Evolutionary conservation across 371 early-diverging fungal genomes (phyloP).

Genomic region (Mortierella sp.): DNA sequence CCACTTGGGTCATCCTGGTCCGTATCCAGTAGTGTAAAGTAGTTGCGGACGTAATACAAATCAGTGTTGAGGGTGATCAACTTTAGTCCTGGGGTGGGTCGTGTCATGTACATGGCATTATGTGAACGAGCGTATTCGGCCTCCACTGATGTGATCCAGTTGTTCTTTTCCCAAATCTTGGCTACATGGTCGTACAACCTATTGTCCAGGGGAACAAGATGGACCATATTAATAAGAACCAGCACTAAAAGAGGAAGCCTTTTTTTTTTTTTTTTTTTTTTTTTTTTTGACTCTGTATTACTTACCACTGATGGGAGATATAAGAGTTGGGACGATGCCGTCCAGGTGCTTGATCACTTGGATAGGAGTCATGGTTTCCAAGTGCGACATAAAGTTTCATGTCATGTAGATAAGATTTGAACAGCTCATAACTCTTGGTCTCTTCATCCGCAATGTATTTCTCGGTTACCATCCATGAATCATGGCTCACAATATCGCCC

Average conservation of each 20-base stretch:
- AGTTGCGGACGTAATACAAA: conserved; percentile 68
- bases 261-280: not conserved
- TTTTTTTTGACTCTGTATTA: not conserved
- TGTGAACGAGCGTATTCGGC: conserved; percentile 48
- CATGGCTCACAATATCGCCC: conserved; percentile 70
- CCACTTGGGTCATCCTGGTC: conserved; percentile 62
- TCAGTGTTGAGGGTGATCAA: conserved; percentile 72
- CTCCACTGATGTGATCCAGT: conserved; percentile 59
- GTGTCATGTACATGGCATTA: conserved; percentile 63
- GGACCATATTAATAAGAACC: too few relatives aligned
- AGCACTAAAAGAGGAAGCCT: too few relatives aligned
- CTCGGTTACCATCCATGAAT: conserved; percentile 60
- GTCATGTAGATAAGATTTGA: conserved; percentile 60
- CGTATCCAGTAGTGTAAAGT: conserved; percentile 44
- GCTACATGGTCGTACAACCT: conserved; percentile 64
- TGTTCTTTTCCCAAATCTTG: conserved; percentile 59
- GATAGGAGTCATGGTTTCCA: conserved; percentile 67
- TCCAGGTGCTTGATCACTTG: conserved; percentile 46
- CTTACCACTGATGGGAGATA: conserved; percentile 45
- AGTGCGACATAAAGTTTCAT: conserved; percentile 63
- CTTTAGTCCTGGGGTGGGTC: conserved; percentile 62
- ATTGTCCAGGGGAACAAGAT: too few relatives aligned
- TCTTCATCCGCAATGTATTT: conserved; percentile 58
- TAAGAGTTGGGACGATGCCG: conserved; percentile 21
- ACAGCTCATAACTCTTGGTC: conserved; percentile 54